These are phyloP conservation scores for Cyclotella cryptica DNA, from an alignment of 108 stramenopile species.

Conservation along the genomic window DNA sequence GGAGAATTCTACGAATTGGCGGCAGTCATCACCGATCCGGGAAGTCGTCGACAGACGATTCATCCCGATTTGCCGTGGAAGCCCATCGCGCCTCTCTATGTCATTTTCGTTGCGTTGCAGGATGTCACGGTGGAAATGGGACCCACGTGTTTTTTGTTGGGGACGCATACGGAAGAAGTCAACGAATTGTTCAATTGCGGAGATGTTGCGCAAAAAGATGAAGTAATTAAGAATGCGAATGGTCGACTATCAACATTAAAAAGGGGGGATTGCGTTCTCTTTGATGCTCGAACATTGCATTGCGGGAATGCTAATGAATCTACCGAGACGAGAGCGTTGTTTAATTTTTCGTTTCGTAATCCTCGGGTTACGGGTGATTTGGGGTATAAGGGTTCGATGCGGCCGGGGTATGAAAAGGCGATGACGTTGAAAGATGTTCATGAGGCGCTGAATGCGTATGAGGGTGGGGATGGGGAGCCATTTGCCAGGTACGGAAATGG, in stretches of 20 bases:
- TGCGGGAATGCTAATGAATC: constrained; percentile 63
- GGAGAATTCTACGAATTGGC: constrained; percentile 73
- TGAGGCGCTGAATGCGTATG: constrained; percentile 45
- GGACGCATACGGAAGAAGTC: constrained; percentile 42
- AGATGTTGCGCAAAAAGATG: constrained; percentile 29
- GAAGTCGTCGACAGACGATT: constrained; percentile 55
- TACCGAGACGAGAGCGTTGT: constrained; percentile 48
- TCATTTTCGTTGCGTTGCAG: constrained; percentile 64
- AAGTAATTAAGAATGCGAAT: constrained; percentile 25
- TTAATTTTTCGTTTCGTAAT: constrained; percentile 68
- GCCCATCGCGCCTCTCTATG: constrained; percentile 58
- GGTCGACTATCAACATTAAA: constrained; percentile 33
- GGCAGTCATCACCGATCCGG: constrained; percentile 59
- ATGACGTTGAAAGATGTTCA: constrained; percentile 52
- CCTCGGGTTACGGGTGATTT: constrained; percentile 49
- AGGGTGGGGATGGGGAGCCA: constrained; percentile 40
- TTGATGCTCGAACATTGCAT: constrained; percentile 63
- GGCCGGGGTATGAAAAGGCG: constrained; percentile 52
- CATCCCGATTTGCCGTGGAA: constrained; percentile 66
- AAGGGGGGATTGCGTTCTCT: constrained; percentile 61
- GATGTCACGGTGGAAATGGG: constrained; percentile 70
- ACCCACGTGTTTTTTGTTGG: constrained; percentile 60
- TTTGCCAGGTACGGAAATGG: constrained; percentile 54
- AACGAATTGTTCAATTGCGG: constrained; percentile 31
- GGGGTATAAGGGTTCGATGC: constrained; percentile 62